Percentiles rank a stretch among this genome's conserved stretches.
Evolutionary conservation across 129 eudicot genomes (phyloP).

Genomic region (Mikania micrantha): DNA sequence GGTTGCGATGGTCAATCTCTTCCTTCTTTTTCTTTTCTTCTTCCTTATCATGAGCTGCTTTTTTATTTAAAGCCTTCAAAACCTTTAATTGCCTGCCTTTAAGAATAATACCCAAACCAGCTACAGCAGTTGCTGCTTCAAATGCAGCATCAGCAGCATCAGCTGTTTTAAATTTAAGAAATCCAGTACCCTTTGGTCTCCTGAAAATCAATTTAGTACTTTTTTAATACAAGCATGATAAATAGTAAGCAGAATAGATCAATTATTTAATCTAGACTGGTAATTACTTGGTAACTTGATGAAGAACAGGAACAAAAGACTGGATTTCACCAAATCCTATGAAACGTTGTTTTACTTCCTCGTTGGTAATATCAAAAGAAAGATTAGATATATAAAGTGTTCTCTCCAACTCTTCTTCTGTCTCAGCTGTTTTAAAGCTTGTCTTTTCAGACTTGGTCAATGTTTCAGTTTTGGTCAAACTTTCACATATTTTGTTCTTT

Average conservation of each 20-base stretch:
- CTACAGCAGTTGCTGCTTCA: constrained; percentile 58
- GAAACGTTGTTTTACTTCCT: constrained; percentile 84
- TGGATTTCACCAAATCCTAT: constrained; percentile 77
- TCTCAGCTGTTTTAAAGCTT: constrained; percentile 23
- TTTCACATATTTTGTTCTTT: constrained; percentile 21
- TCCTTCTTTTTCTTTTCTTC: constrained; percentile 64
- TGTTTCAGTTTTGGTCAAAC: constrained; percentile 21
- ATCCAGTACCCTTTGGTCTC: constrained; percentile 95
- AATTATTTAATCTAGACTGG: background rate
- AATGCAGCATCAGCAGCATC: constrained; percentile 79
- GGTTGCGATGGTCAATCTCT: constrained; percentile 79
- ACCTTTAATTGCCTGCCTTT: constrained; percentile 86
- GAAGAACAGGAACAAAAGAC: constrained; percentile 81
- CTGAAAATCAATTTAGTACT: constrained; percentile 36
- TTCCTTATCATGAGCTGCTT: constrained; percentile 73
- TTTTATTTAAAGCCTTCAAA: constrained; percentile 79
- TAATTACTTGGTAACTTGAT: constrained; percentile 71
- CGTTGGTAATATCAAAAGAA: constrained; percentile 68
- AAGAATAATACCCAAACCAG: constrained; percentile 69
- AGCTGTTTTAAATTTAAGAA: constrained; percentile 65
- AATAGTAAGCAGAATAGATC: background rate
- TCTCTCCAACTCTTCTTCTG: constrained; percentile 58
- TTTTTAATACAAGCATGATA: background rate
- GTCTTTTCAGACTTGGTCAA: constrained; percentile 21
- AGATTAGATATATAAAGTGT: constrained; percentile 77